Evolutionary conservation across 2,329 filamentous ascomycete species (phyloP), one percentile per base, ranked within the genome.

Genomic region (Cytospora schulzeri): DNA sequence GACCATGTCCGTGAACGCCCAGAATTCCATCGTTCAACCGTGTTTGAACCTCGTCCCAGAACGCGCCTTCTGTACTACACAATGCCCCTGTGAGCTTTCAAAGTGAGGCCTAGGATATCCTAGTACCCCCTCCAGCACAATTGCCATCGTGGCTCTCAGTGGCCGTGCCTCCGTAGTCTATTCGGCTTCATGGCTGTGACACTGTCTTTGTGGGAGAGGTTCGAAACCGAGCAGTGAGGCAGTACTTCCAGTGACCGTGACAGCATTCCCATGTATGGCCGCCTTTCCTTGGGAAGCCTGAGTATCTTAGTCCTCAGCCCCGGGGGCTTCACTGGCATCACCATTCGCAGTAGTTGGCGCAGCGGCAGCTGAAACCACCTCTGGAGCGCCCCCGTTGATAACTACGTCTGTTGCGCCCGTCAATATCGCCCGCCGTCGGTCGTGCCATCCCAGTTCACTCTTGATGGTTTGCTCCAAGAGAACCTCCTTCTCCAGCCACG

Each of bases 401-500:
- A 81, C 75, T 12, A 83, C 79, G 24, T 83, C 79, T 1, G 77
- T 80, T 4, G 76, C 76, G 12, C 80, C 81, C 2, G 77, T 78
- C 26, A 88, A 76, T 6, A 88, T 83, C 5, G 81, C 80, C 70
- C 83, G 77, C 50, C 86, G 82, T 60, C 86, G 80, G 63, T 83
- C 79, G 69, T 88, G 85, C 78, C 88, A 88, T 73, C 88, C 86
- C 38, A 85, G 81, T 74, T 94, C 91, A 71, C 80, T 83, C 71
- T 83, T 76, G 69, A 92, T 83, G 35, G 90, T 83, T 72, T 92
- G 91, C 64, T 91, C 86, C n/a, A 95, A 76, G 22, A 94, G 76
- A 33, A 91, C 83, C 76, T 95, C 91, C 76, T 94, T 94, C 76
- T 91, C 87, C 17, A 87, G 79, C 91, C 91, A 95, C 73, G 92